These are phyloP conservation scores for Podochytrium sp. DNA, from an alignment of 192 early-diverging fungal species.

Conservation along the genomic window DNA sequence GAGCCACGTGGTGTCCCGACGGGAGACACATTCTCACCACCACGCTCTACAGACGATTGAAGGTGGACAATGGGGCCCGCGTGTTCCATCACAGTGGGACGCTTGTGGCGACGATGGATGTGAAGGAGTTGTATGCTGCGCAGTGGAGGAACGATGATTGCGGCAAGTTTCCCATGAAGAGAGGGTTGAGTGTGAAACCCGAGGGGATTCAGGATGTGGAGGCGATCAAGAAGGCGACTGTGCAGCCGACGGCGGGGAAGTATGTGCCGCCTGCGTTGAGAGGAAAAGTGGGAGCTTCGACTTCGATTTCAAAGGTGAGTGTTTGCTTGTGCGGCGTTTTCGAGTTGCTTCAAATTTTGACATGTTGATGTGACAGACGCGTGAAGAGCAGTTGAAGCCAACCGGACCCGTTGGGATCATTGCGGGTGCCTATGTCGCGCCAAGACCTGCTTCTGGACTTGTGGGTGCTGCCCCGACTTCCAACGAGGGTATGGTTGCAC, in stretches of 20 bases:
- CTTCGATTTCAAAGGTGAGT: slow-evolving; percentile 39
- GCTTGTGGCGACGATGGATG: slow-evolving; percentile 73
- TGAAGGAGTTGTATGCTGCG: slow-evolving; percentile 89
- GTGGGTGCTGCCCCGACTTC: not conserved
- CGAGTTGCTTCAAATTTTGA: slow-evolving; percentile 25
- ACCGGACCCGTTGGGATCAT: slow-evolving; percentile 41
- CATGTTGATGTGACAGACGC: slow-evolving; percentile 35
- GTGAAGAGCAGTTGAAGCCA: slow-evolving; percentile 32
- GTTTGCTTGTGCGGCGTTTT: slow-evolving; percentile 38
- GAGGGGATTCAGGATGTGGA: slow-evolving; percentile 48
- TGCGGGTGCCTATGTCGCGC: not conserved
- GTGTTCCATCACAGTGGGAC: slow-evolving; percentile 95
- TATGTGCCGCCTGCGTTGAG: slow-evolving; percentile 57
- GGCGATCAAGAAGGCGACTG: slow-evolving; percentile 33
- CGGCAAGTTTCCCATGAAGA: slow-evolving; percentile 74
- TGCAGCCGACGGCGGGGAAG: slow-evolving; percentile 49
- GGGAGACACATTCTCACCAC: slow-evolving; percentile 92
- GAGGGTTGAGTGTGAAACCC: slow-evolving; percentile 74
- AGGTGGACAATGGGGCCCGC: slow-evolving; percentile 97
- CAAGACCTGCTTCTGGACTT: slow-evolving; percentile 6
- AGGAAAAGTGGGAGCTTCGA: slow-evolving; percentile 45
- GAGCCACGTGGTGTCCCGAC: slow-evolving; percentile 90
- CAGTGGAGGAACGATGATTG: slow-evolving; percentile 41
- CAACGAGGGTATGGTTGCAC: not conserved
- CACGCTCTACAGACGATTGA: slow-evolving; percentile 88